Evolutionary conservation across 2,329 filamentous ascomycete species (phyloP).

Genomic region (Dothideomycetes sp.): DNA sequence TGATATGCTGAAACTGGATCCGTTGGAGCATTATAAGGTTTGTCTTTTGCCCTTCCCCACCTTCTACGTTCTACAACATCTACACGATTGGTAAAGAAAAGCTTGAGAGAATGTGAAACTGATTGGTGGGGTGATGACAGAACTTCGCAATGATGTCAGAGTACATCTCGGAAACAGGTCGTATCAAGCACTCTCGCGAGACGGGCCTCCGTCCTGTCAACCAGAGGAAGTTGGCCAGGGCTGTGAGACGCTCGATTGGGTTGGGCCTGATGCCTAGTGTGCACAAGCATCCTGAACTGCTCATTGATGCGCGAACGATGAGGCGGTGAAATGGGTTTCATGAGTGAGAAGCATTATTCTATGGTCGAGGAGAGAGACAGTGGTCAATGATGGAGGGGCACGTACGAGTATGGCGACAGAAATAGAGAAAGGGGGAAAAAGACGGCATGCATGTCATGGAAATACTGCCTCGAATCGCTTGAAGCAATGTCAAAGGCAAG

Average conservation of each 20-base stretch:
- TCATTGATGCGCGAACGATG: too few species aligned
- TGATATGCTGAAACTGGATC: conserved; percentile 68
- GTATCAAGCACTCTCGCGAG: conserved; percentile 64
- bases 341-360: too few species aligned
- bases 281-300: conserved; percentile 75
- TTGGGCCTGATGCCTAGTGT: conserved; percentile 87
- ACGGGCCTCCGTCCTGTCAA: conserved; percentile 81
- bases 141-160: conserved; percentile 90
- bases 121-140: too few species aligned
- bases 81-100: too few species aligned
- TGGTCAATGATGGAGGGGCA: background rate
- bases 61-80: background rate
- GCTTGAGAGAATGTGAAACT: too few species aligned
- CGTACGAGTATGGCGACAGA: too few species aligned
- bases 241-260: conserved; percentile 77
- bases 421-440: too few species aligned
- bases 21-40: conserved; percentile 80
- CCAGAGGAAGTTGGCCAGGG: conserved; percentile 87
- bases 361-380: too few species aligned
- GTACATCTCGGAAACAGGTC: conserved; percentile 73
- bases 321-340: too few species aligned
- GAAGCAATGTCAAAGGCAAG: too few species aligned
- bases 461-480: too few species aligned
- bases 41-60: conserved; percentile 16
- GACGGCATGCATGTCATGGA: too few species aligned